These are phyloP conservation scores for Trifolium pratense DNA, from an alignment of 306 rosid species.

Conservation along the genomic window DNA sequence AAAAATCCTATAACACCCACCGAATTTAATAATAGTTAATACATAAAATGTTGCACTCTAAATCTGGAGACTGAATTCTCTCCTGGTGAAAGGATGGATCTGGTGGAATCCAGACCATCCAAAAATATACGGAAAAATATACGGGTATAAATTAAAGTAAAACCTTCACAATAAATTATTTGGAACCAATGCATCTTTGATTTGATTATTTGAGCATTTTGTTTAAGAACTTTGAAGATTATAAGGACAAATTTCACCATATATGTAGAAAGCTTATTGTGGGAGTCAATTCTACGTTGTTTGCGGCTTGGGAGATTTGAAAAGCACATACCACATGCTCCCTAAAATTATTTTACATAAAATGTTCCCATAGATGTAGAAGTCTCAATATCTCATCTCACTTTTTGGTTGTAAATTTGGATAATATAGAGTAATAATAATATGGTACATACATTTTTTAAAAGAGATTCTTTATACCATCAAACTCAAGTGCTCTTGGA, in stretches of 20 bases:
- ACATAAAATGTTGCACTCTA: too few relatives aligned
- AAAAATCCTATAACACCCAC: too few relatives aligned
- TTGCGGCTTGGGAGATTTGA: slow-evolving; percentile 44
- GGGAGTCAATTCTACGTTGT: slow-evolving; percentile 38
- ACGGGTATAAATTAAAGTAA: too few relatives aligned
- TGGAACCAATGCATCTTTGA: not conserved
- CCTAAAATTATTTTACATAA: slow-evolving; percentile 37
- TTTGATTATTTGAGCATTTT: slow-evolving; percentile 23
- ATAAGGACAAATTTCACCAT: slow-evolving; percentile 1
- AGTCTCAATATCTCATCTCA: slow-evolving; percentile 6
- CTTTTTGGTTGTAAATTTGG: not conserved
- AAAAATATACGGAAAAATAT: too few relatives aligned
- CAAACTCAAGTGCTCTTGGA: too few relatives aligned
- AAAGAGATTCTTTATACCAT: too few relatives aligned
- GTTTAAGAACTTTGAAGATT: slow-evolving; percentile 6
- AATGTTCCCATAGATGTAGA: slow-evolving; percentile 17
- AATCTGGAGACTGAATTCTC: too few relatives aligned
- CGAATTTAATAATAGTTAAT: too few relatives aligned
- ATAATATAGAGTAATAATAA: too few relatives aligned
- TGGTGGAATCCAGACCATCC: too few relatives aligned
- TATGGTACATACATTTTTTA: too few relatives aligned
- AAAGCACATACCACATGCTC: slow-evolving; percentile 33
- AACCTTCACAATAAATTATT: not conserved
- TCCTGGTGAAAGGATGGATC: too few relatives aligned
- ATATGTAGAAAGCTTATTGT: slow-evolving; percentile 14